Evolutionary conservation across 345 rosid genomes (phyloP).

Genomic region (Salix dunnii): DNA sequence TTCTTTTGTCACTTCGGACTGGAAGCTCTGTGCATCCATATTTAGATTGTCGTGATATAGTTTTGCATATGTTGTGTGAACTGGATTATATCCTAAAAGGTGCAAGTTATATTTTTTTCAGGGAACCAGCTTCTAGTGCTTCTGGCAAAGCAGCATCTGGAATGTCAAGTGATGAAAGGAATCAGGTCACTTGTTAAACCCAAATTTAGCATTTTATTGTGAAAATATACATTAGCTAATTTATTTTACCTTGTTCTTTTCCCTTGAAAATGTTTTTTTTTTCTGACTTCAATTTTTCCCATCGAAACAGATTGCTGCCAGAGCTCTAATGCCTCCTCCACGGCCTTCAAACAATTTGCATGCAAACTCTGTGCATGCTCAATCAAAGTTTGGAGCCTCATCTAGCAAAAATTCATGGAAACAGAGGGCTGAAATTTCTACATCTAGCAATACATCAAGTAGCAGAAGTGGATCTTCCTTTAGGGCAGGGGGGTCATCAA

Average conservation of each 20-base stretch:
- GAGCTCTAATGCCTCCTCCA: constrained; percentile 95
- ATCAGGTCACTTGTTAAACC: constrained; percentile 53
- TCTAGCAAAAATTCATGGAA: constrained; percentile 47
- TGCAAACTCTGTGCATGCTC: constrained; percentile 31
- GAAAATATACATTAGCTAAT: not conserved
- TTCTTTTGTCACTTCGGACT: not conserved
- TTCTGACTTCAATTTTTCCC: constrained; percentile 16
- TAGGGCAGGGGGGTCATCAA: constrained; percentile 42
- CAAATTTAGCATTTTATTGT: not conserved
- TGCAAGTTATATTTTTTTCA: constrained; percentile 25
- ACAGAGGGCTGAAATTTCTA: constrained; percentile 52
- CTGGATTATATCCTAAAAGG: constrained; percentile 2
- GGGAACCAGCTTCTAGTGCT: constrained; percentile 96
- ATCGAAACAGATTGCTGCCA: constrained; percentile 69
- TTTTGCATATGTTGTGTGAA: not conserved
- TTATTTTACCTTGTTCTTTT: not conserved
- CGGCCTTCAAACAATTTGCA: constrained; percentile 49
- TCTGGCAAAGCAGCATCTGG: constrained; percentile 91
- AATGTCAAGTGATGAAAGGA: constrained; percentile 94
- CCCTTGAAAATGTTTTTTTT: not conserved
- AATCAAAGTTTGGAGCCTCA: constrained; percentile 67
- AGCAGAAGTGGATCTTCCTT: constrained; percentile 56
- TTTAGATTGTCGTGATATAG: not conserved
- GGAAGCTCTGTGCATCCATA: not conserved
- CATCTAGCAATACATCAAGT: constrained; percentile 43